Evolutionary conservation across 805 yeast species (phyloP).

Genomic region (Yamadazyma paraphyllophila): DNA sequence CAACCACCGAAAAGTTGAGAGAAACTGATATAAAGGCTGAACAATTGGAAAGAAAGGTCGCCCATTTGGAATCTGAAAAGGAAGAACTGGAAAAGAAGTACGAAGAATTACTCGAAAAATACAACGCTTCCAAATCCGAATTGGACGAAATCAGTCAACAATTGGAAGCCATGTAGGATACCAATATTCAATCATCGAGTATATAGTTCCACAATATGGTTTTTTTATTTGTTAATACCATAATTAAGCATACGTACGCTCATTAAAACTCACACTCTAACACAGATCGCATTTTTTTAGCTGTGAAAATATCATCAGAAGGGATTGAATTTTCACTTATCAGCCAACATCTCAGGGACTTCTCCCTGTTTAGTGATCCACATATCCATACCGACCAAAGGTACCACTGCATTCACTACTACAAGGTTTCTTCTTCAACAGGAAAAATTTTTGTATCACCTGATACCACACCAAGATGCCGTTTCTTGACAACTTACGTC

Average conservation of each 20-base stretch:
- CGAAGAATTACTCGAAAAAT: constrained; percentile 82
- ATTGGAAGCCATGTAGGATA: constrained; percentile 66
- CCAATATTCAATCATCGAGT: neutral
- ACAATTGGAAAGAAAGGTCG: constrained; percentile 90
- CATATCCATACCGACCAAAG: no score
- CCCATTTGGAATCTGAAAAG: constrained; percentile 88
- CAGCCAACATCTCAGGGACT: no score
- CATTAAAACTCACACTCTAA: neutral
- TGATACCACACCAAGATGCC: constrained; percentile 15
- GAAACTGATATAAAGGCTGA: constrained; percentile 95
- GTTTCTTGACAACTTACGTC: constrained; percentile 24
- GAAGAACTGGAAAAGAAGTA: constrained; percentile 86
- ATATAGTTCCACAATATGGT: constrained; percentile 3
- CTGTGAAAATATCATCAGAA: neutral
- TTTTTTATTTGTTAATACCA: constrained; percentile 4
- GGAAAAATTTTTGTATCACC: neutral
- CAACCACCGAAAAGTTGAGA: constrained; percentile 89
- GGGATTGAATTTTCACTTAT: no score
- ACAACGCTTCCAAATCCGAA: constrained; percentile 84
- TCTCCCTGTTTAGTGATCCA: no score
- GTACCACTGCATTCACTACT: neutral
- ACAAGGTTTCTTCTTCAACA: neutral
- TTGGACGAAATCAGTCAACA: constrained; percentile 96
- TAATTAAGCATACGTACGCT: constrained; percentile 3
- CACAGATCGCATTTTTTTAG: constrained; percentile 2